Conservation (phyloP, 192 early-diverging fungal genomes). For the Kappamyces sp. region DNA sequence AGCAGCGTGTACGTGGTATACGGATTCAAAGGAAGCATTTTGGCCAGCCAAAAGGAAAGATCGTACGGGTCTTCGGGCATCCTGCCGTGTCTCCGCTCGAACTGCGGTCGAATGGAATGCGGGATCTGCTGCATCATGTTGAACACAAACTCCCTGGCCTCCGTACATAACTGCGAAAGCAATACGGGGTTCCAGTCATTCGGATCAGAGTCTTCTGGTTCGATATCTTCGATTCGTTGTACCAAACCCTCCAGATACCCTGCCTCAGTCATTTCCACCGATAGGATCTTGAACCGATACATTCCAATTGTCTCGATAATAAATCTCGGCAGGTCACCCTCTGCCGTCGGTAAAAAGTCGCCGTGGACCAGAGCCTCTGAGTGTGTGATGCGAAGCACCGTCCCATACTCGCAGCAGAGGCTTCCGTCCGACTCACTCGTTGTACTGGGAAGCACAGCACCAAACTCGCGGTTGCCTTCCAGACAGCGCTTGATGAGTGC, state of each 20-base stretch:
- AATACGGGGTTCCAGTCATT: slow-evolving; percentile 5
- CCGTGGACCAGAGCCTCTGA: slow-evolving; percentile 18
- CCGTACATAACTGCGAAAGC: slow-evolving; percentile 7
- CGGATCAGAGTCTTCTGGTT: background rate
- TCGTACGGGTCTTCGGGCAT: slow-evolving; percentile 10
- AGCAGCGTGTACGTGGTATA: slow-evolving; percentile 58
- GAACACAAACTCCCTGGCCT: slow-evolving; percentile 28
- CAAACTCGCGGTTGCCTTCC: slow-evolving; percentile 7
- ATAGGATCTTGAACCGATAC: slow-evolving; percentile 1
- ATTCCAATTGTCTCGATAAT: slow-evolving; percentile 8
- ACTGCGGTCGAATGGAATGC: slow-evolving; percentile 56
- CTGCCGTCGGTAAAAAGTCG: slow-evolving; percentile 9
- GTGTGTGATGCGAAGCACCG: slow-evolving; percentile 20
- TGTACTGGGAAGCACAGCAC: slow-evolving; percentile 1
- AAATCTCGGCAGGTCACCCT: slow-evolving; percentile 12
- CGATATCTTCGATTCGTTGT: slow-evolving; percentile 14
- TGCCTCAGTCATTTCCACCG: background rate
- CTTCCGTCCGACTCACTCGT: background rate
- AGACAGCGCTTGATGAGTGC: slow-evolving; percentile 1
- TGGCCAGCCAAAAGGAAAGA: slow-evolving; percentile 42
- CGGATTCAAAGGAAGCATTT: slow-evolving; percentile 15
- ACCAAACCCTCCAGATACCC: slow-evolving; percentile 2
- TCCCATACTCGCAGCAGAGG: slow-evolving; percentile 21
- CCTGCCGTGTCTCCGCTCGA: slow-evolving; percentile 17
- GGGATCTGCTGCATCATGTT: slow-evolving; percentile 66